Percentiles rank a stretch among this genome's conserved stretches.
These are phyloP conservation scores for Decorospora gaudefroyi DNA, from an alignment of 2,329 filamentous ascomycete genomes.

Conservation along the genomic window DNA sequence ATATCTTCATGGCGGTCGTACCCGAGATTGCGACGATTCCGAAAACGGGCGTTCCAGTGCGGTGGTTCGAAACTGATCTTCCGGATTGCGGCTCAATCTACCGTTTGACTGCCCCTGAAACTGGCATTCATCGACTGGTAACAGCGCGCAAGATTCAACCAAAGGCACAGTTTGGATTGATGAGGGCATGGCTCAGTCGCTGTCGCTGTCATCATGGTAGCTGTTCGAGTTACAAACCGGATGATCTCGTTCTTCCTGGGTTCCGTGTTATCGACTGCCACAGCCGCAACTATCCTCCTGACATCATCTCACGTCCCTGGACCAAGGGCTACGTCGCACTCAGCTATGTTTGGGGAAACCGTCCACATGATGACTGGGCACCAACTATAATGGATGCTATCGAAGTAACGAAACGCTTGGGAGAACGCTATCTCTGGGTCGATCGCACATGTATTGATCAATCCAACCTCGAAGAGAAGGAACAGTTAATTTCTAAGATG, in stretches of 20 bases:
- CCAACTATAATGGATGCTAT: conserved; percentile 19
- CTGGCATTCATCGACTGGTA: background rate
- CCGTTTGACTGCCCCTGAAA: conserved; percentile 1
- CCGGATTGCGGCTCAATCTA: conserved; percentile 1
- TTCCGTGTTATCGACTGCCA: conserved; percentile 9
- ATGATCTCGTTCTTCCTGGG: background rate
- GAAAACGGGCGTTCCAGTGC: background rate
- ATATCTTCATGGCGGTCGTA: conserved; percentile 7
- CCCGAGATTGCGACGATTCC: background rate
- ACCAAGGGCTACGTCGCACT: conserved; percentile 6
- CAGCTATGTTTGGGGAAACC: conserved; percentile 9
- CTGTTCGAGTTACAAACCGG: background rate
- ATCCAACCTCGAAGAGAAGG: conserved; percentile 9
- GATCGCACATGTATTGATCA: conserved; percentile 22
- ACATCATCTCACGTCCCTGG: conserved; percentile 2
- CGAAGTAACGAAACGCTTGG: conserved; percentile 11
- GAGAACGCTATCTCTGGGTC: conserved; percentile 16
- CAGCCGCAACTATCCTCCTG: background rate
- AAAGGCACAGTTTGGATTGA: background rate
- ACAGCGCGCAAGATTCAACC: background rate
- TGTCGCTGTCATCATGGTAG: conserved; percentile 1
- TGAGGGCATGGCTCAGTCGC: conserved; percentile 2
- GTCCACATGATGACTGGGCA: conserved; percentile 9
- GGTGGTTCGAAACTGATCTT: conserved; percentile 6
- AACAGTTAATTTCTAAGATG: conserved; percentile 15